These are phyloP conservation scores for Macrolepiota albuminosa DNA, from an alignment of 768 basidiomycete genomes.

Conservation along the genomic window DNA sequence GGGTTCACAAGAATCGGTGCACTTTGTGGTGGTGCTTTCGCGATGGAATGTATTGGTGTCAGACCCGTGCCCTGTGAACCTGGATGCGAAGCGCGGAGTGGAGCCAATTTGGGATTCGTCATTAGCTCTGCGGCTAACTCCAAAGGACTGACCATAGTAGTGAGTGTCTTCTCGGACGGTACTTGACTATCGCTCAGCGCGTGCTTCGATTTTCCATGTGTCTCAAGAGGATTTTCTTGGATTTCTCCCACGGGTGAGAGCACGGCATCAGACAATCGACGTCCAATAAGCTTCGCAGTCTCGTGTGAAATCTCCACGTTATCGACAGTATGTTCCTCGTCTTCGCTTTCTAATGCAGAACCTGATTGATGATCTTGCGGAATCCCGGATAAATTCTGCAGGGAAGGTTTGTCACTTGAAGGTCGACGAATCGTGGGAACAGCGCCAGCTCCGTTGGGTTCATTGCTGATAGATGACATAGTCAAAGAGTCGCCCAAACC, in stretches of 20 bases:
- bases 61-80: conserved; percentile 2
- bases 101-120: conserved; percentile 39
- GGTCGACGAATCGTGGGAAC: conserved; percentile 11
- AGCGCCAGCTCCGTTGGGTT: conserved; percentile 6
- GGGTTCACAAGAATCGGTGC: conserved; percentile 71
- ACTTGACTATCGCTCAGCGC: conserved; percentile 4
- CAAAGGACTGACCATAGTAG: conserved; percentile 29
- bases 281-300: conserved; percentile 32
- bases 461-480: conserved; percentile 33
- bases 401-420: conserved; percentile 9
- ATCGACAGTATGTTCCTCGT: conserved; percentile 20
- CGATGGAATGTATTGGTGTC: conserved; percentile 16
- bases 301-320: conserved; percentile 13
- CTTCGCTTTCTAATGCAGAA: conserved; percentile 46
- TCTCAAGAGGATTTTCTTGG: conserved; percentile 11
- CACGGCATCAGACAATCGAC: conserved; percentile 38
- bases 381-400: conserved; percentile 13
- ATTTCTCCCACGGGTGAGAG: conserved; percentile 21
- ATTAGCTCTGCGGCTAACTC: conserved; percentile 39
- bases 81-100: conserved; percentile 23
- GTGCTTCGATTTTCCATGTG: conserved; percentile 9
- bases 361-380: conserved; percentile 33
- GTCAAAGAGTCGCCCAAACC: conserved; percentile 29
- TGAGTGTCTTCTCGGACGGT: conserved; percentile 14
- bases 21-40: conserved; percentile 34